These are phyloP conservation scores for Pythium myriotylum DNA, from an alignment of 352 stramenopile genomes.

Conservation along the genomic window DNA sequence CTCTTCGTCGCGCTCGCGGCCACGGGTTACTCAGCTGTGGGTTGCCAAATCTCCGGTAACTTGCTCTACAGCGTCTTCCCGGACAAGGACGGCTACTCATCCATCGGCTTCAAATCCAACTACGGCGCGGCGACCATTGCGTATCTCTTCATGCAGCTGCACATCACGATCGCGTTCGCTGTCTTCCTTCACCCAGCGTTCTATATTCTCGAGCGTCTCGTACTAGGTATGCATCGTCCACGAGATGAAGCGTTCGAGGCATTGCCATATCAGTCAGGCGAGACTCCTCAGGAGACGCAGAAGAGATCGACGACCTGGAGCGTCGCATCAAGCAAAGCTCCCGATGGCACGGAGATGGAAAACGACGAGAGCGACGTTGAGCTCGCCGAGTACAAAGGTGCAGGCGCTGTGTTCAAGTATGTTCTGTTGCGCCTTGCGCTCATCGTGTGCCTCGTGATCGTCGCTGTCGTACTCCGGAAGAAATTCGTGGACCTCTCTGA, in stretches of 20 bases:
- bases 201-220: constrained; percentile 8
- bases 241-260: constrained; percentile 6
- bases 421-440: constrained; percentile 52
- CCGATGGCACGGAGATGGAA: constrained; percentile 39
- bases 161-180: neutral
- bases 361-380: constrained; percentile 34
- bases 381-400: constrained; percentile 43
- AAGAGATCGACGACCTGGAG: constrained; percentile 24
- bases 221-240: constrained; percentile 48
- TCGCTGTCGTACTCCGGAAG: constrained; percentile 32
- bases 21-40: constrained; percentile 27
- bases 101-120: constrained; percentile 1
- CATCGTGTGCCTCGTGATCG: constrained; percentile 45
- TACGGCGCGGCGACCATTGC: neutral
- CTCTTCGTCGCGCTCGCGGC: constrained; percentile 45
- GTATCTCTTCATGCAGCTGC: constrained; percentile 1
- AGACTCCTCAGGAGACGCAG: constrained; percentile 3
- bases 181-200: neutral
- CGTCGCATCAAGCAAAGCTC: constrained; percentile 32
- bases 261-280: neutral
- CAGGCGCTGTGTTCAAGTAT: constrained; percentile 41
- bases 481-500: constrained; percentile 52
- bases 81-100: neutral
- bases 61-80: constrained; percentile 1
- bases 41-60: neutral